Evolutionary conservation across 2,329 filamentous ascomycete species (phyloP), one percentile per base, ranked within the genome.

Genomic region (Sarocladiaceae sp.): DNA sequence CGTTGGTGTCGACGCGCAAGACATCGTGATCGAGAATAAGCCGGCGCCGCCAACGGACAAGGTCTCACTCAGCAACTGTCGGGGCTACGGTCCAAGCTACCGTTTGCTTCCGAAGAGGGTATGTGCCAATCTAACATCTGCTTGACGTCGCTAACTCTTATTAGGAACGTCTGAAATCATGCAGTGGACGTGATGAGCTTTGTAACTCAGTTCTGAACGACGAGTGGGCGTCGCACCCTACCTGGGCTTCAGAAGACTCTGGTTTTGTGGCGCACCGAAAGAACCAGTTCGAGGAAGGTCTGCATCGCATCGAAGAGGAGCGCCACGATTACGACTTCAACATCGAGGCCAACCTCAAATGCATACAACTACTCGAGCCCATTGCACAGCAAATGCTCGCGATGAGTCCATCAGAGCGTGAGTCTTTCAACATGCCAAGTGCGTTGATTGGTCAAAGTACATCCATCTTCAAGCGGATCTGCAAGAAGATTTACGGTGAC

Each of bases 271-370:
- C 93, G 11, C 93, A 98, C 66, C 82, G 91, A 50, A 98, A 98
- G 76, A 98, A 98, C 55, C 80, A 85, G 45, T 95, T 85, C 51
- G 93, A 98, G 62, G 93, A 98, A 63, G 86, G 86, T 24, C 78
- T 98, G 7, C 93, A 98, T 60, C 78, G 93, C 16, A 96, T 98
- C 48, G 93, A 98, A 64, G 93, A 98, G 64, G 93, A 98, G 62
- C 85, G 93, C 4, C 93, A 98, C 59, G 93, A 98, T 59, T 98
- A 98, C 56, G 93, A 98, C 63, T 95, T 94, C 67, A 93, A 96
- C 59, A 97, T 98, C 44, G 93, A 98, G 66, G 87, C 88, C 7
- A 95, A 93, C 58, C 80, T 85, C 48, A 90, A 95, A 53, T 96
- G 93, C 41, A 95, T 98, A 47, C 93, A 97, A 64, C 81, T 98